Base-by-base conservation (phyloP, 2,329 filamentous ascomycete genomes). In the Mycocentrospora acerina region DNA sequence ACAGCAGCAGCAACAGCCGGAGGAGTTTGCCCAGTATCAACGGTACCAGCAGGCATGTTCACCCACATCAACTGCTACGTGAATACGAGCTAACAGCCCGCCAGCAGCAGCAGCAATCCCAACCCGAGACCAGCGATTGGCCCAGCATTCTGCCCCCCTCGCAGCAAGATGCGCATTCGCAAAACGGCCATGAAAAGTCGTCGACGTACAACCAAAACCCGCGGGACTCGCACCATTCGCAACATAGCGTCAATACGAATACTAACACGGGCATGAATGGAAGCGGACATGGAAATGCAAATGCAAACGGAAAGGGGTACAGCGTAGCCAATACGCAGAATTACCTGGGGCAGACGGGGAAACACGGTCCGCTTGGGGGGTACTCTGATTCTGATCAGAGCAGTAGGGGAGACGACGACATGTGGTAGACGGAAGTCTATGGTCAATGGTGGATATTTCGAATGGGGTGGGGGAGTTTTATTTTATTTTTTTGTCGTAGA, bases 1-100 rank as follows among this genome's bases (percentile, higher is more conserved):
- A 42, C 76, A 78, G 53, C 71, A 59, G 54, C 66, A 66, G 59
- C 73, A 63, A 38, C 63, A 55, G 36, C 50, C 50, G 27, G 62
- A 71, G 28, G 63, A 66, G 40, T 58, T 60, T 25, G 41, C 51
- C 12, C 55, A 61, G 34, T 59, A 57, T 40, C 56, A 64, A 44
- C 66, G 67, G 33, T 51, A 58, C 27, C 54, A 59, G 43, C 55
- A 53, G 38, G 43, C 40, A 40, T 35, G 37, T 22, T 9, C 19
- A 5, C 19, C 9, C 35, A 12, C 30, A 17, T 24, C 9, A 14
- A 9, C 12, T 10, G 16, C 16, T 19, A 16, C n/a, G 9, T 29
- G 35, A 16, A 29, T 24, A 18, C 32, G 40, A 40, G 37, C 32
- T 37, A n/a, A 40, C 26, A 18, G 18, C 16, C 16, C 35, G 56